Evolutionary conservation across 1,139 yeast species (phyloP), one percentile per base, ranked within the genome.

Genomic region (Groenewaldozyma auringiensis): DNA sequence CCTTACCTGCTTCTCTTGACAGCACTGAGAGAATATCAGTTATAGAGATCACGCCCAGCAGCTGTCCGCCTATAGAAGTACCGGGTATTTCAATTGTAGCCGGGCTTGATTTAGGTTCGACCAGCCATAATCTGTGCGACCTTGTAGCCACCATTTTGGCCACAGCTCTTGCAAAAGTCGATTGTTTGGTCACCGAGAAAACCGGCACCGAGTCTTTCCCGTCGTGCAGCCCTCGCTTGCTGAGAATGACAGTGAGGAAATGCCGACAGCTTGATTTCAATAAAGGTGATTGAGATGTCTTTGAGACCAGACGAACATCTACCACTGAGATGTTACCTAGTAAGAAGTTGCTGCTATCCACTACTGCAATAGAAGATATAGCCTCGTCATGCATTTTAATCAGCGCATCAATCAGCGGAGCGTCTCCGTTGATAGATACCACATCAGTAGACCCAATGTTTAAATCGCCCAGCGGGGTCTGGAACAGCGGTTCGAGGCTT

Each of bases 121-220:
- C 95, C 47, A 89, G 81, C 96, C 96, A 89, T 54, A 89, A 70
- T 62, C 97, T 76, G 67, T 92, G 98, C 13, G 95, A 79, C 63
- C 82, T 83, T 3, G 98, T 92, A 9, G 97, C 97, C 22, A 92
- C 96, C 56, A 92, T 72, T 65, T 92, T 92, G 41, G 97, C 97
- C 58, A 92, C 76, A 9, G 94, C 88, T 62, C 96, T 77, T 22
- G 89, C 95, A 43, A 92, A 74, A 0, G 94, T 81, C 13, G 94
- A 79, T 41, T 76, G 75, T 50, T 79, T 76, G 53, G 84, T 83
- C 29, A 89, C 96, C 64, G 89, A 95, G 75, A 92, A 92, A 42
- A 92, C 89, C 14, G 98, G 98, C 72, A 82, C 89, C 41, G 94
- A 89, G 68, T 92, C 98, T 66, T 89, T 88, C 46, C 96, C 96